Percentiles rank a stretch among this genome's conserved stretches.
phyloP scores from a whole-genome alignment of 2,329 filamentous ascomycete species.

The Diaporthe vexans region DNA sequence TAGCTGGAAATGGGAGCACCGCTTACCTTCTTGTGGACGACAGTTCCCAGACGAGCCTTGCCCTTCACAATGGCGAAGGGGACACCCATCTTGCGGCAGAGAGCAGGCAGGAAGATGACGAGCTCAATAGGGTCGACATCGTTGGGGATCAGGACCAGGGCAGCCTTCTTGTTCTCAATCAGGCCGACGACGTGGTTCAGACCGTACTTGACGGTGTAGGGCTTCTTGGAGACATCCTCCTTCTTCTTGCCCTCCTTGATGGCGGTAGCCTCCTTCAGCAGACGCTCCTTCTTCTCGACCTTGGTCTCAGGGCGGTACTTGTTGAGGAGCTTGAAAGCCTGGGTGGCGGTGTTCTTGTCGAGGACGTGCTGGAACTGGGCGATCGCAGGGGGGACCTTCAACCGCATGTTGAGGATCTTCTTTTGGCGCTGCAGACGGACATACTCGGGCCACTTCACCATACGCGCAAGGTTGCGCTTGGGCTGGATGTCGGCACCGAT shows the following conservation, averaged over 20 bases:
- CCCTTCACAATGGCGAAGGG: conserved; percentile 99
- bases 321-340: conserved; percentile 99
- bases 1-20: not conserved
- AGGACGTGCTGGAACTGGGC: conserved; percentile 98
- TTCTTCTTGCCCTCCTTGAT: conserved; percentile 99
- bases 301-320: conserved; percentile 99
- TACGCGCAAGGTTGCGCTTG: conserved; percentile 93
- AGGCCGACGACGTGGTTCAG: conserved; percentile 99
- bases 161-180: conserved; percentile 99
- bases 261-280: conserved; percentile 97
- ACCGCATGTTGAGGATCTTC: conserved; percentile 97
- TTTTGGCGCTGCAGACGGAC: conserved; percentile 94
- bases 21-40: conserved; percentile 98
- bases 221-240: conserved; percentile 99
- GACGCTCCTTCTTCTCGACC: conserved; percentile 99
- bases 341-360: conserved; percentile 95
- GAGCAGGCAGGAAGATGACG: conserved; percentile 97
- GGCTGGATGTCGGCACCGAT: conserved; percentile 99
- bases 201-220: conserved; percentile 99
- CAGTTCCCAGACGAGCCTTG: conserved; percentile 98
- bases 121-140: conserved; percentile 99
- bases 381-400: conserved; percentile 98
- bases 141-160: conserved; percentile 97
- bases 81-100: conserved; percentile 99
- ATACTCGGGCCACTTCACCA: conserved; percentile 99